Conservation (phyloP, 2,329 filamentous ascomycete genomes). For the Cercospora beticola region DNA sequence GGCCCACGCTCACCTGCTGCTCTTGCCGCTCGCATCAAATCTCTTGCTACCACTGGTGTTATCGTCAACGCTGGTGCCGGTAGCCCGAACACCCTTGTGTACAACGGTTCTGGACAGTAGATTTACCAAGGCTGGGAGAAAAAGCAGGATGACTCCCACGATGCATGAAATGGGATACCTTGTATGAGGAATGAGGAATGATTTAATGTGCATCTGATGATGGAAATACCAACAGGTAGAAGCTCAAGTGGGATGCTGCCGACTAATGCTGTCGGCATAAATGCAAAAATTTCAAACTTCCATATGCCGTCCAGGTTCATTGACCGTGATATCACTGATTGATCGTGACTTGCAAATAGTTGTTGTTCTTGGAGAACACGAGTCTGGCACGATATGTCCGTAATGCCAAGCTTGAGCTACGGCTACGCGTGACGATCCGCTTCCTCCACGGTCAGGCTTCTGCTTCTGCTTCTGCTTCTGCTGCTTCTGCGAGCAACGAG, state of each 20-base stretch:
- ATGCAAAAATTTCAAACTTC: no score
- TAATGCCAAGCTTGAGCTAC: no score
- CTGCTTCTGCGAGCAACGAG: no score
- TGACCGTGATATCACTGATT: no score
- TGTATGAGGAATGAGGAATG: neutral
- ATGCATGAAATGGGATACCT: neutral
- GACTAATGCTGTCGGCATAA: neutral
- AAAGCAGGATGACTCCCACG: neutral
- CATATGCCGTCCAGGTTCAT: no score
- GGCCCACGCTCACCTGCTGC: slow-evolving; percentile 42
- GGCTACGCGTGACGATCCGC: no score
- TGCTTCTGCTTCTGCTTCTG: no score
- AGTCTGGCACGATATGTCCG: no score
- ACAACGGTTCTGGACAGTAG: slow-evolving; percentile 47
- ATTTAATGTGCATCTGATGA: neutral
- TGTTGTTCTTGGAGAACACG: no score
- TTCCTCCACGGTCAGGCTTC: no score
- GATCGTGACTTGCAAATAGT: no score
- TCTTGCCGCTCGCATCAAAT: slow-evolving; percentile 51
- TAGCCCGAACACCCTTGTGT: slow-evolving; percentile 55
- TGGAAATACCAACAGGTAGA: neutral
- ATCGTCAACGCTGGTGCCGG: slow-evolving; percentile 22
- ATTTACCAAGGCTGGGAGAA: neutral
- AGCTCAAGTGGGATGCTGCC: neutral
- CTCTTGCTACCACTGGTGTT: slow-evolving; percentile 42